These are phyloP conservation scores for Bruguiera parviflora DNA, from an alignment of 345 rosid species.

Conservation along the genomic window DNA sequence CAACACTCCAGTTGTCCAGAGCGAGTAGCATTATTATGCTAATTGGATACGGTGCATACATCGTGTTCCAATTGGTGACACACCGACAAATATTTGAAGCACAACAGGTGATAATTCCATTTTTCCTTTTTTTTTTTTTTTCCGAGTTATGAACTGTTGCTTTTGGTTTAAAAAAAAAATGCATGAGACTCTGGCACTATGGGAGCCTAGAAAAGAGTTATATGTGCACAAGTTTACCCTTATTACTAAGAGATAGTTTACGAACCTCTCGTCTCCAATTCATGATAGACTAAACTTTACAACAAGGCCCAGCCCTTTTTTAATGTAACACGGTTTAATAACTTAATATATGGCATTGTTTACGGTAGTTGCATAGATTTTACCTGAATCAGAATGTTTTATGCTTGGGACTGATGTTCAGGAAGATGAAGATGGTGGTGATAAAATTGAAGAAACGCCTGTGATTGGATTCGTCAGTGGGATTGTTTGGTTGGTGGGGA, in stretches of 20 bases:
- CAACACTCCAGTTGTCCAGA: constrained; percentile 61
- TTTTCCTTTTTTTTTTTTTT: neutral
- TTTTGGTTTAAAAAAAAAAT: no score
- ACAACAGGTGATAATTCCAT: constrained; percentile 30
- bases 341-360: no score
- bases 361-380: no score
- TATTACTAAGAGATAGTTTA: no score
- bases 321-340: neutral
- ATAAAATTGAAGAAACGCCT: constrained; percentile 46
- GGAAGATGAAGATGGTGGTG: constrained; percentile 46
- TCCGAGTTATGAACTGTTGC: no score
- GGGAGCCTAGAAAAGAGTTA: no score
- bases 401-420: constrained; percentile 14
- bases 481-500: constrained; percentile 72
- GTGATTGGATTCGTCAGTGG: constrained; percentile 87
- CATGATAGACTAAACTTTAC: no score
- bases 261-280: no score
- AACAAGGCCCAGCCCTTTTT: neutral
- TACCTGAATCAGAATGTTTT: no score
- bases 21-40: constrained; percentile 84
- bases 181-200: no score
- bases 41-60: constrained; percentile 61
- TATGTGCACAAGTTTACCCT: no score
- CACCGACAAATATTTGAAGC: constrained; percentile 72
- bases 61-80: constrained; percentile 75